Evolutionary conservation across 306 rosid genomes (phyloP).

Genomic region (Fragaria iinumae): DNA sequence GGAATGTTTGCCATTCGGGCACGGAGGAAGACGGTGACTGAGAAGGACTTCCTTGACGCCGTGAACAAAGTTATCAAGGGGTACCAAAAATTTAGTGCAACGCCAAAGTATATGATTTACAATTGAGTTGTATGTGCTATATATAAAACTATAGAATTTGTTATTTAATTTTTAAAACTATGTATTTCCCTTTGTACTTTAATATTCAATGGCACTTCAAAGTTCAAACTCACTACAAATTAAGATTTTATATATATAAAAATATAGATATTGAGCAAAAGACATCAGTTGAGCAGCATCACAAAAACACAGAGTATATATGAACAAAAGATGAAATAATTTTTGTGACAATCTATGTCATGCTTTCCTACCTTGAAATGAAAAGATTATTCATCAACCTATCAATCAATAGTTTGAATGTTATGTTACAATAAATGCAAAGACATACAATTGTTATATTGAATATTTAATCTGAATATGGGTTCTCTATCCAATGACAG

Average conservation of each 20-base stretch:
- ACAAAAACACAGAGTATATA: neutral
- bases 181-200: too few relatives aligned
- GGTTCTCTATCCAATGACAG: too few relatives aligned
- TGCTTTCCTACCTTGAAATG: neutral
- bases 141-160: neutral
- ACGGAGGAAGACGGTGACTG: slow-evolving; percentile 92
- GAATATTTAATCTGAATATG: too few relatives aligned
- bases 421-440: neutral
- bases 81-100: slow-evolving; percentile 98
- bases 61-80: slow-evolving; percentile 96
- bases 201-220: too few relatives aligned
- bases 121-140: slow-evolving; percentile 31
- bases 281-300: neutral
- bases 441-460: too few relatives aligned
- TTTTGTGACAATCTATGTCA: neutral
- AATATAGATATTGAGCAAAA: too few relatives aligned
- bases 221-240: too few relatives aligned
- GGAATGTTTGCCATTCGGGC: slow-evolving; percentile 98
- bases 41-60: slow-evolving; percentile 94
- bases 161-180: too few relatives aligned
- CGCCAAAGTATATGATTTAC: slow-evolving; percentile 82
- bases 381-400: neutral
- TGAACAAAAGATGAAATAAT: neutral
- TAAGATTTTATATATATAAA: too few relatives aligned
- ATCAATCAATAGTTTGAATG: neutral